Conservation (phyloP, 2,329 filamentous ascomycete genomes). For the Alternaria ethzedia region DNA sequence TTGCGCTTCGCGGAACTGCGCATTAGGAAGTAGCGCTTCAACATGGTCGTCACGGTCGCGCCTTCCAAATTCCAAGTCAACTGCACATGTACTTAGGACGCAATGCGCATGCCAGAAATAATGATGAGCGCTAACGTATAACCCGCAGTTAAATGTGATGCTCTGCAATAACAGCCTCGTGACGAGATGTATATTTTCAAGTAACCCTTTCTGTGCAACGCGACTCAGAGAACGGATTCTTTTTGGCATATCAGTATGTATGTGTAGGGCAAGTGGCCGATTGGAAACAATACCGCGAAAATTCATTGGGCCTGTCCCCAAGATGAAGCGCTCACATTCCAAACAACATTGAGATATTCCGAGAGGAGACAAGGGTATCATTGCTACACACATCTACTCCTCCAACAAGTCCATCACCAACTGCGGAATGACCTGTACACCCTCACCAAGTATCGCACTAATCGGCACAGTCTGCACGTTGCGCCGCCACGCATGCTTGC, state of each 20-base stretch:
- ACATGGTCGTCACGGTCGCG: neutral
- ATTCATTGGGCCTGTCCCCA: accelerated
- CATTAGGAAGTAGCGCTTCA: neutral
- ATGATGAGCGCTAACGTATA: neutral
- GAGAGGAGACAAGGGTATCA: conserved; percentile 10
- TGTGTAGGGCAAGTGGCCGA: neutral
- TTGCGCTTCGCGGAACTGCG: neutral
- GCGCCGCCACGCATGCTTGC: conserved; percentile 66
- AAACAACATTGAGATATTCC: no score
- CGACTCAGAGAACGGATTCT: neutral
- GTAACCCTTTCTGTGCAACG: neutral
- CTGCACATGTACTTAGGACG: accelerated
- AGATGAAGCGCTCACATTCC: neutral
- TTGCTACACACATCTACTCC: conserved; percentile 23
- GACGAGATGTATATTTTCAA: neutral
- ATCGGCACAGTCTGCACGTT: conserved; percentile 75
- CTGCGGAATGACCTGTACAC: conserved; percentile 76
- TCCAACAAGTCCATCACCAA: conserved; percentile 72
- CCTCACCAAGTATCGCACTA: conserved; percentile 86
- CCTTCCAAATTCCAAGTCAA: neutral
- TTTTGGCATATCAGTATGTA: neutral
- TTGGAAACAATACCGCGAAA: neutral
- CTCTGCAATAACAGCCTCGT: neutral
- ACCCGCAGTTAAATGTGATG: neutral
- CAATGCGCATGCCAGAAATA: neutral